Conservation (phyloP, 2,329 filamentous ascomycete species). For the Metarhizium brunneum region DNA sequence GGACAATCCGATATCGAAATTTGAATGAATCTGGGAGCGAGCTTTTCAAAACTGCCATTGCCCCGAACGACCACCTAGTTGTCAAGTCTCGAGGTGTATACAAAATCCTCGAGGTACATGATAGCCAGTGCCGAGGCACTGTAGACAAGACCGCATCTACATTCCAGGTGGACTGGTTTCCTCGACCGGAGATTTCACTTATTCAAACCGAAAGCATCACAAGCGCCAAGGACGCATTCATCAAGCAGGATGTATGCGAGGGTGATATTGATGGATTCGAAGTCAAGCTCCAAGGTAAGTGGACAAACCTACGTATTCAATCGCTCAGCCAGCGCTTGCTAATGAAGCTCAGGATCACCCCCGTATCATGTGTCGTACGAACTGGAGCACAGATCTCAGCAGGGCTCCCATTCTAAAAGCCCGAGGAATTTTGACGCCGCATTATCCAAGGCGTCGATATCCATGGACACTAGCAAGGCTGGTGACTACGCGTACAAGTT, state of each 20-base stretch:
- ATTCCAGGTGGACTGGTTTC: constrained; percentile 80
- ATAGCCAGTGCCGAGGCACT: constrained; percentile 72
- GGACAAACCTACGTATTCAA: not conserved
- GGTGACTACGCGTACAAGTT: constrained; percentile 85
- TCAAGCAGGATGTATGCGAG: constrained; percentile 82
- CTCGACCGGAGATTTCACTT: constrained; percentile 63
- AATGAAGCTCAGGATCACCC: constrained; percentile 49
- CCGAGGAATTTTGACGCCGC: constrained; percentile 69
- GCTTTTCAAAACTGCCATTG: constrained; percentile 38
- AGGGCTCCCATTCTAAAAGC: constrained; percentile 55
- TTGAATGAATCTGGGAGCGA: constrained; percentile 40
- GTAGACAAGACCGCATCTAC: constrained; percentile 64
- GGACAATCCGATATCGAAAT: constrained; percentile 70
- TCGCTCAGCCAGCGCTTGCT: constrained; percentile 13
- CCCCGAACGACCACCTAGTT: constrained; percentile 58
- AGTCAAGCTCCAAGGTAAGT: constrained; percentile 64
- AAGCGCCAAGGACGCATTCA: constrained; percentile 41
- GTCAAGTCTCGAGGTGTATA: constrained; percentile 65
- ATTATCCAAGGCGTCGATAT: constrained; percentile 65
- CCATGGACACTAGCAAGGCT: constrained; percentile 76
- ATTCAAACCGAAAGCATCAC: constrained; percentile 55
- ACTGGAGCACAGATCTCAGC: constrained; percentile 60
- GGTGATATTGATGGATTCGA: constrained; percentile 88
- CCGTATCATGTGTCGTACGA: constrained; percentile 81
- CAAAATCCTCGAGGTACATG: constrained; percentile 66